A percentile compares a stretch with the other conserved stretches of the same genome.
phyloP scores from a whole-genome alignment of 306 rosid genomes.

The Adenanthera pavonina region DNA sequence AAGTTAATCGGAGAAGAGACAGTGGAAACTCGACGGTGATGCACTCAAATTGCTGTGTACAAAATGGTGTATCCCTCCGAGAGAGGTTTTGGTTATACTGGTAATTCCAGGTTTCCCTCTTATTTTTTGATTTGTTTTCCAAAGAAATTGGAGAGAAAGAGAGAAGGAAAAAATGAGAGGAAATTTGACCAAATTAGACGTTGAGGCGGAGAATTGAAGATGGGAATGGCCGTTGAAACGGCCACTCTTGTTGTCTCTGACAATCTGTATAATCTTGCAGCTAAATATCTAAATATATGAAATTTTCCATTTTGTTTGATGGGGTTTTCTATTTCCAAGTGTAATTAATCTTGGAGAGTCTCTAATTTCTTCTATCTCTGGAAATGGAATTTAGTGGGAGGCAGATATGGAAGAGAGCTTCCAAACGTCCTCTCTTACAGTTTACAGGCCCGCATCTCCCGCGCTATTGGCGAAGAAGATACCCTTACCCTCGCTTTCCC shows the following conservation, averaged over 20 bases:
- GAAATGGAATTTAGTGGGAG: not conserved
- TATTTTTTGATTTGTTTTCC: not conserved
- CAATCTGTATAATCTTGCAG: slow-evolving; percentile 2
- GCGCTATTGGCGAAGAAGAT: not conserved
- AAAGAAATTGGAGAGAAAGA: slow-evolving; percentile 14
- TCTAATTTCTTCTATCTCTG: not conserved
- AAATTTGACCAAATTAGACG: slow-evolving; percentile 4
- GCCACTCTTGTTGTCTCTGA: not conserved
- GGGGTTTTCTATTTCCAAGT: not conserved
- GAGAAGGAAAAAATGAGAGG: slow-evolving; percentile 1
- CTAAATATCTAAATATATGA: slow-evolving; percentile 17
- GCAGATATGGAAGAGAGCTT: not conserved
- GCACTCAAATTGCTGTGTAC: not conserved
- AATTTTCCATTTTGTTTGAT: not conserved
- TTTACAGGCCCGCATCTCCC: not conserved
- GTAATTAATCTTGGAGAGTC: not conserved
- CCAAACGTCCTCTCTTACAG: too few species aligned
- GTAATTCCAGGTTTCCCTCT: not conserved
- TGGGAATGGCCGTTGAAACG: slow-evolving; percentile 30
- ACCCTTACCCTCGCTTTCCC: not conserved
- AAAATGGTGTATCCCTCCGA: not conserved
- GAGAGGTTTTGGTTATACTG: not conserved
- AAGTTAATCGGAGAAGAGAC: too few species aligned
- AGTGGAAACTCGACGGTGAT: slow-evolving; percentile 19
- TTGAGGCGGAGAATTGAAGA: slow-evolving; percentile 7